Base-by-base conservation (phyloP, 306 rosid species). In the Castanea mollissima region DNA sequence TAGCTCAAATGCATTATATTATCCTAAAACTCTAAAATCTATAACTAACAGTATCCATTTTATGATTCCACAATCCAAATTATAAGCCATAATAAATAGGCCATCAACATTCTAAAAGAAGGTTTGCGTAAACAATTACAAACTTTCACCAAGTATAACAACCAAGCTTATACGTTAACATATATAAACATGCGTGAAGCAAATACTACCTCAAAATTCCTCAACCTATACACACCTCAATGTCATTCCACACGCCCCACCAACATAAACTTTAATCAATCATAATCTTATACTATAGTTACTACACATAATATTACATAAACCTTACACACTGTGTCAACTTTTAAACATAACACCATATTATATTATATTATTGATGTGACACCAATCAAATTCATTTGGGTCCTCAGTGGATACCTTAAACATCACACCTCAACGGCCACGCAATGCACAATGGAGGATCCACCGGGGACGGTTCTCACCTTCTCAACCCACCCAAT, bases 361-460 rank as follows among this genome's bases (percentile, higher is more conserved):
- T 38, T 38, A 38, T 38, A 21, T 21, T 21, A 21, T 21, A 7
- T 38, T 38, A 38, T 49, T 49, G 16, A 49, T 0, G 54, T 46
- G 16, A 2, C 15, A 12, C 54, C 15, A 46, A 46, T 46, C 54
- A 12, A 0, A 46, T 46, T 11, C 54, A 46, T 11, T 46, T 46
- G 1, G 52, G 4, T 12, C 54, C 54, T 49, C 54, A 12, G 54
- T 12, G 4, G 54, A 49, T 49, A 49, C 54, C 54, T 49, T 49
- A 9, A 5, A 21, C 38, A 32, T 90, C 87, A 91, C 86, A 89
- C 60, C 8, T 83, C 32, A 51, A 86, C 89, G 5, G 92, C 78
- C 25, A 81, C 67, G 76, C 93, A 91, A n/a, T 89, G 88, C n/a
- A 86, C 91, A 73, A 89, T 80, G 20, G 87, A 77, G 3, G 88